Conservation (phyloP, 768 basidiomycete genomes). For the Tricholomella constricta region DNA sequence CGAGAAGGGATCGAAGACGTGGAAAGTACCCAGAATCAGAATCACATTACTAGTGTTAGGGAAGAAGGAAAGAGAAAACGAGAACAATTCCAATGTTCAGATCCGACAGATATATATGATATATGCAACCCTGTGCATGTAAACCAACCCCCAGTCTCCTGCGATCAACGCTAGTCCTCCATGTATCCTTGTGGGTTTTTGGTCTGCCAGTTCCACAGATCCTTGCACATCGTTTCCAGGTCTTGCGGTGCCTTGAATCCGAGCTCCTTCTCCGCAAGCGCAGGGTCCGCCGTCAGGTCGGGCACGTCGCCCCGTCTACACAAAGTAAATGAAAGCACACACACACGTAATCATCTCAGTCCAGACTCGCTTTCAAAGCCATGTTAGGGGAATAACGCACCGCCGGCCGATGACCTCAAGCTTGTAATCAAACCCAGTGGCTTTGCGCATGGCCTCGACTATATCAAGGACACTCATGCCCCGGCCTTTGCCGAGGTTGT, state of each 20-base stretch:
- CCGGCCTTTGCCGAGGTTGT: slow-evolving; percentile 93
- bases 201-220: slow-evolving; percentile 99
- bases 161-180: background rate
- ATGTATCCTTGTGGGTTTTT: slow-evolving; percentile 82
- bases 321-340: slow-evolving; percentile 12
- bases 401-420: slow-evolving; percentile 89
- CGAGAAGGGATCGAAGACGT: no score
- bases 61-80: no score
- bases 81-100: background rate
- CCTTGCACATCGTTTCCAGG: slow-evolving; percentile 91
- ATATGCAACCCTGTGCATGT: no score
- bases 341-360: background rate
- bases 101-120: background rate
- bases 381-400: slow-evolving; percentile 53
- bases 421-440: slow-evolving; percentile 85
- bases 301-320: slow-evolving; percentile 94
- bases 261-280: slow-evolving; percentile 89
- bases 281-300: slow-evolving; percentile 91
- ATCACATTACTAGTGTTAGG: no score
- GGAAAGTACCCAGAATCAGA: no score
- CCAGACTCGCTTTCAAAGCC: background rate
- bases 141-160: no score
- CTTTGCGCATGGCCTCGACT: slow-evolving; percentile 90
- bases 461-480: slow-evolving; percentile 95
- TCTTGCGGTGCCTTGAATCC: slow-evolving; percentile 84